Evolutionary conservation across 805 yeast genomes (phyloP), one percentile per base, ranked within the genome.

Genomic region (Limtongia smithiae): DNA sequence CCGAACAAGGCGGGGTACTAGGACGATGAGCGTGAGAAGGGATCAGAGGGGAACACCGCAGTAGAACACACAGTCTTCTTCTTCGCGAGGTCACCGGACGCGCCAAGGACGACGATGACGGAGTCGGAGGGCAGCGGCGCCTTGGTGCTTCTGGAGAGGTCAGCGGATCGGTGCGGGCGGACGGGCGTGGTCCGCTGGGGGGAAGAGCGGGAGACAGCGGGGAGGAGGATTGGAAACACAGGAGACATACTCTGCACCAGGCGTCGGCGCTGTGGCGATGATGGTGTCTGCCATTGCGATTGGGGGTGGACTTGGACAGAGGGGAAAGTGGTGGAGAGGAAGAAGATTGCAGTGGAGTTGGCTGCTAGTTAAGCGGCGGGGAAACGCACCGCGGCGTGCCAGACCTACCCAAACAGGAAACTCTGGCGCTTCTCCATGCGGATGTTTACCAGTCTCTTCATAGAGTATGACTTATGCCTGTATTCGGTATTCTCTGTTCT

Each of bases 1-100:
- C 71, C 71, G 57, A 72, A 71, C 50, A 72, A 55, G 4, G 75
- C 75, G 17, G 75, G 75, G 62, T 66, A 71, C 64, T 64, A 39
- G n/a, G n/a, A n/a, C n/a, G n/a, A n/a, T n/a, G n/a, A n/a, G n/a
- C n/a, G n/a, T n/a, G n/a, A n/a, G n/a, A n/a, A n/a, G n/a, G n/a
- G n/a, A n/a, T n/a, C n/a, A n/a, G n/a, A n/a, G n/a, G n/a, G n/a
- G n/a, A n/a, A n/a, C n/a, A n/a, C n/a, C n/a, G n/a, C n/a, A n/a
- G n/a, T n/a, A n/a, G n/a, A n/a, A n/a, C 68, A 37, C 44, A 86
- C 88, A 2, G 96, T 90, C 72, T 90, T 90, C 81, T 90, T 90
- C 73, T 87, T 88, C 48, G 96, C 96, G 58, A 90, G 74, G 68
- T 90, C 96, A 44, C 97, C 97, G 20, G 95, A 85, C 37, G 97